Conservation (phyloP, 2,329 filamentous ascomycete genomes). For the Amesomyces nigricolor region DNA sequence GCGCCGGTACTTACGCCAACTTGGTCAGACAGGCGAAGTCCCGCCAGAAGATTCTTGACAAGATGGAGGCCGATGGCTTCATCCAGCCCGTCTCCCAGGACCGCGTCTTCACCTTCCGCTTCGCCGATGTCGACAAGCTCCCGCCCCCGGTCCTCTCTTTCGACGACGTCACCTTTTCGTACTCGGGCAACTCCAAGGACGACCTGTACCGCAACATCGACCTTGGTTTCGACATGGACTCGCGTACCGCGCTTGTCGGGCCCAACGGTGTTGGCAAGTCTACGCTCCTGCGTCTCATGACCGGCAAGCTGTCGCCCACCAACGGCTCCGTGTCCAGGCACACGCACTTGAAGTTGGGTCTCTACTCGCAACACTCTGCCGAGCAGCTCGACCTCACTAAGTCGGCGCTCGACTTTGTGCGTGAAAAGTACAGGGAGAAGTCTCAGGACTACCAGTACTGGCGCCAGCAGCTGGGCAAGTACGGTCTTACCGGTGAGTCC, state of each 20-base stretch:
- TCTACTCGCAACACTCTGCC: conserved; percentile 97
- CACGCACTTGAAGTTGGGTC: conserved; percentile 95
- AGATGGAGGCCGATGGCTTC: conserved; percentile 99
- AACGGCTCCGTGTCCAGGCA: conserved; percentile 78
- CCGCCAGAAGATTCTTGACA: conserved; percentile 98
- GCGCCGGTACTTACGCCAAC: conserved; percentile 99
- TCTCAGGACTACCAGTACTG: conserved; percentile 99
- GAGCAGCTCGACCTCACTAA: conserved; percentile 98
- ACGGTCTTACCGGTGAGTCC: conserved; percentile 85
- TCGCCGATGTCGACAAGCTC: conserved; percentile 98
- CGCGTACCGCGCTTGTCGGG: conserved; percentile 89
- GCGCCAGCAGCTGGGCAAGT: conserved; percentile 93
- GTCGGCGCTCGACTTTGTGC: conserved; percentile 93
- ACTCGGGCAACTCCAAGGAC: conserved; percentile 82
- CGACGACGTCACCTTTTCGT: conserved; percentile 96
- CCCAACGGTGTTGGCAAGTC: conserved; percentile 99
- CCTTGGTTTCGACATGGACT: conserved; percentile 99
- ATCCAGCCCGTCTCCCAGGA: conserved; percentile 86
- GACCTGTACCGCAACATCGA: conserved; percentile 96
- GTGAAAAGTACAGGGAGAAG: conserved; percentile 85
- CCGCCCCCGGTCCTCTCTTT: conserved; percentile 94
- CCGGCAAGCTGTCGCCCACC: conserved; percentile 84
- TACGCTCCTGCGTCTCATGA: conserved; percentile 92
- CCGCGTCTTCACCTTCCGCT: conserved; percentile 93
- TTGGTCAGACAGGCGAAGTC: conserved; percentile 98